Percentiles rank a stretch among this genome's conserved stretches.
Conservation (phyloP, 805 yeast species). For the Tetrapisispora iriomotensis region DNA sequence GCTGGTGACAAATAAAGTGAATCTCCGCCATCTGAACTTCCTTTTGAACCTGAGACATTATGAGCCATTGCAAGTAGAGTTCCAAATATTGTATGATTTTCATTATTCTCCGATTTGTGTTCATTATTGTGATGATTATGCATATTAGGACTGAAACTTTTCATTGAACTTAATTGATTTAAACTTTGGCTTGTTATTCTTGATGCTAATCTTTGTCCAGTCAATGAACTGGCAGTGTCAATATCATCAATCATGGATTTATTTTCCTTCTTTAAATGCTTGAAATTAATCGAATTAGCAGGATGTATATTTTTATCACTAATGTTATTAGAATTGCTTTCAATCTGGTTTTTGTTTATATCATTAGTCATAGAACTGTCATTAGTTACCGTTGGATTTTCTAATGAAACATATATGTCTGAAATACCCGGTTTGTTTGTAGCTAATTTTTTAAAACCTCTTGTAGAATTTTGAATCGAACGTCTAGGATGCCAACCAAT, state of each 20-base stretch:
- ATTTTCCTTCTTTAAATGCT: constrained; percentile 1
- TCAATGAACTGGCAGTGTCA: not conserved
- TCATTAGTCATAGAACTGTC: not conserved
- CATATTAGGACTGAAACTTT: not conserved
- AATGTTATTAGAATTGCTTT: not conserved
- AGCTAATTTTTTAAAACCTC: constrained; percentile 10
- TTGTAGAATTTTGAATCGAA: constrained; percentile 17
- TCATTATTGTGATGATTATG: not conserved
- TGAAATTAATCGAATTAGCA: constrained; percentile 1
- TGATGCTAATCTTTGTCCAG: not conserved
- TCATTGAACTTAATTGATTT: not conserved
- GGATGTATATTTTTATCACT: not conserved
- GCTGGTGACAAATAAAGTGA: not conserved
- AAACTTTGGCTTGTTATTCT: constrained; percentile 1
- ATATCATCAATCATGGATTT: not conserved
- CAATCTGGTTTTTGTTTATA: not conserved
- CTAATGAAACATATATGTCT: constrained; percentile 16
- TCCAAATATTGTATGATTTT: constrained; percentile 32
- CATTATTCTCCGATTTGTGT: not conserved
- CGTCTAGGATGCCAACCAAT: constrained; percentile 8
- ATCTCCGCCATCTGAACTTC: not conserved
- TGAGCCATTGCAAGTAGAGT: constrained; percentile 40
- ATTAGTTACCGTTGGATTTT: constrained; percentile 2
- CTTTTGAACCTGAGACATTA: constrained; percentile 19
- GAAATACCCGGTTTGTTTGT: constrained; percentile 9